These are phyloP conservation scores for Russula dissimulans DNA, from an alignment of 768 basidiomycete genomes.

Conservation along the genomic window DNA sequence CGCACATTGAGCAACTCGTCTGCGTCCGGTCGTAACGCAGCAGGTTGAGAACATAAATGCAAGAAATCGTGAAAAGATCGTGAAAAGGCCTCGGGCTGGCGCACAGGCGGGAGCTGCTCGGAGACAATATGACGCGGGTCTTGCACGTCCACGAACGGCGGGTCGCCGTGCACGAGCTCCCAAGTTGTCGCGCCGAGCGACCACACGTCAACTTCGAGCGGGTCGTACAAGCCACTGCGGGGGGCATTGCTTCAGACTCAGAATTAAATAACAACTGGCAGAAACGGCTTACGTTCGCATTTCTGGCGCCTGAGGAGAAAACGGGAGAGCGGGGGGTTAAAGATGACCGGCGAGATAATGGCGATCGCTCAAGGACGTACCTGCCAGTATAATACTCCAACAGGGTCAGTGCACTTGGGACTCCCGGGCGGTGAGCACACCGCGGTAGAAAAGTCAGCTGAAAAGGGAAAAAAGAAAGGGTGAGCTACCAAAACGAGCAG, in stretches of 20 bases:
- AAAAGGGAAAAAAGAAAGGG: background rate
- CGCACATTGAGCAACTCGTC: slow-evolving; percentile 20
- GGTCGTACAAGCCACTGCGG: slow-evolving; percentile 17
- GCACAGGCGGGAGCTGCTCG: slow-evolving; percentile 15
- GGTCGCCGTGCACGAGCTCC: slow-evolving; percentile 17
- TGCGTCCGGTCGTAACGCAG: slow-evolving; percentile 16
- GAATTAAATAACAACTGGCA: background rate
- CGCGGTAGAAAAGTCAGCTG: slow-evolving; percentile 75
- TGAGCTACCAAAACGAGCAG: background rate
- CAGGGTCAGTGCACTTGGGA: slow-evolving; percentile 45
- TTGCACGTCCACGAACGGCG: slow-evolving; percentile 17
- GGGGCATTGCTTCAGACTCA: background rate
- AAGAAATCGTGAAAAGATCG: slow-evolving; percentile 21
- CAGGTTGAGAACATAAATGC: slow-evolving; percentile 18
- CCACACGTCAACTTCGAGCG: slow-evolving; percentile 20
- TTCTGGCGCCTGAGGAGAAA: slow-evolving; percentile 50
- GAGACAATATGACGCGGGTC: slow-evolving; percentile 9
- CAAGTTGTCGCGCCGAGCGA: slow-evolving; percentile 19
- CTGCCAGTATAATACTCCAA: slow-evolving; percentile 78
- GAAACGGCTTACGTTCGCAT: slow-evolving; percentile 49
- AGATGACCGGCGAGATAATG: too few species aligned
- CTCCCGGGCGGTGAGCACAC: slow-evolving; percentile 45
- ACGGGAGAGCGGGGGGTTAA: background rate
- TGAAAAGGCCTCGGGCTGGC: slow-evolving; percentile 13
- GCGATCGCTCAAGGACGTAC: slow-evolving; percentile 26